Evolutionary conservation across 169 alveolate species (phyloP).

Genomic region (Eimeria nieschulzi): DNA sequence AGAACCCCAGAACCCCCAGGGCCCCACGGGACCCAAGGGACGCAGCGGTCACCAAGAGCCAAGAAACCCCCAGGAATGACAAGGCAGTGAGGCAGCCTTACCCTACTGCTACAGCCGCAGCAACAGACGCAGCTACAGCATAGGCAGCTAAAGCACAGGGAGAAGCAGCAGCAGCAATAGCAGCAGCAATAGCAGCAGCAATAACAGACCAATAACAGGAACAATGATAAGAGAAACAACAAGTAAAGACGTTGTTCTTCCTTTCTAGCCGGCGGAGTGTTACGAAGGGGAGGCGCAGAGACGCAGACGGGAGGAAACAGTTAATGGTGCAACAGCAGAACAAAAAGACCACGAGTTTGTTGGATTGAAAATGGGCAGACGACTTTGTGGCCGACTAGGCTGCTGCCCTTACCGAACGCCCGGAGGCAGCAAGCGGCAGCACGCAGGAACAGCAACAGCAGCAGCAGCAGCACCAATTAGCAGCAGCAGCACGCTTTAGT

Average conservation of each 20-base stretch:
- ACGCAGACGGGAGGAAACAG: not conserved
- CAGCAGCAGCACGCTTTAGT: no score
- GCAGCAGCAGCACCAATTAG: no score
- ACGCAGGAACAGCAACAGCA: no score
- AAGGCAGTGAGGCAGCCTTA: not conserved
- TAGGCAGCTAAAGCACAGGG: no score
- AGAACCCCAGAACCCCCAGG: not conserved
- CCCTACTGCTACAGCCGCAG: not conserved
- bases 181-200: constrained; percentile 33
- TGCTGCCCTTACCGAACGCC: not conserved
- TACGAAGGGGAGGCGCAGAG: not conserved
- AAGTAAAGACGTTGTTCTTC: not conserved
- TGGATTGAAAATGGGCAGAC: no score
- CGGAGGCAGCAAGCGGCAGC: no score
- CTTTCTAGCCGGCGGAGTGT: not conserved
- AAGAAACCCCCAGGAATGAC: no score
- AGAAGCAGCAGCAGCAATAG: no score
- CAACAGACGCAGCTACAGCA: no score
- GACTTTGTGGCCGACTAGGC: no score
- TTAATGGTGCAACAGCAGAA: not conserved
- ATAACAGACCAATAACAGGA: not conserved
- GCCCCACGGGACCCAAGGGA: no score
- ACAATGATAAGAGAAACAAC: not conserved
- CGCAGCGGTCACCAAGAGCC: no score
- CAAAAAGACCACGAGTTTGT: not conserved